A percentile compares a stretch with the other conserved stretches of the same genome.
Conservation (phyloP, 2,329 filamentous ascomycete species). For the Huntiella moniliformis region DNA sequence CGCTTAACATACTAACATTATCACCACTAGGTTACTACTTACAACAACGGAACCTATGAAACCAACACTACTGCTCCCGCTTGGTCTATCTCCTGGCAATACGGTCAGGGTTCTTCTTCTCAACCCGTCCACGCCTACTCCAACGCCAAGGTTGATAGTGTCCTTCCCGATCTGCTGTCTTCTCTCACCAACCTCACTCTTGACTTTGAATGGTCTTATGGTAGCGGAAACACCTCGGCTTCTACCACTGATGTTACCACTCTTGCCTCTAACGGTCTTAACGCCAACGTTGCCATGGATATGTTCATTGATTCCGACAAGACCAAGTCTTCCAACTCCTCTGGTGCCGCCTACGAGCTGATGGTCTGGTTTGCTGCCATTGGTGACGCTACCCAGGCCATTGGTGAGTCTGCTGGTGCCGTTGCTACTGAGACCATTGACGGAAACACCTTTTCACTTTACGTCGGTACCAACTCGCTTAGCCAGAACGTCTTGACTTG, state of each 20-base stretch:
- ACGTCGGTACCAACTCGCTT: constrained; percentile 21
- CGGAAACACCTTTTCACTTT: constrained; percentile 26
- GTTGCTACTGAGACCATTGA: constrained; percentile 21
- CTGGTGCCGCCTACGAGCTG: constrained; percentile 29
- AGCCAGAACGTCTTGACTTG: constrained; percentile 32
- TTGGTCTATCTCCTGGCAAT: constrained; percentile 36
- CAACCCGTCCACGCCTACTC: constrained; percentile 35
- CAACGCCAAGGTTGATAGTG: constrained; percentile 29
- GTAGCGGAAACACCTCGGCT: constrained; percentile 23
- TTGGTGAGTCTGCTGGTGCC: constrained; percentile 22
- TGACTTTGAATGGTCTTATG: constrained; percentile 31
- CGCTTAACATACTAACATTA: constrained; percentile 1
- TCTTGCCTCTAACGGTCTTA: constrained; percentile 22
- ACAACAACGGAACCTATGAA: constrained; percentile 31
- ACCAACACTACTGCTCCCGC: constrained; percentile 27
- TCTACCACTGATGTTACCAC: constrained; percentile 19
- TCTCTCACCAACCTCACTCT: constrained; percentile 23
- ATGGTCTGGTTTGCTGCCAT: constrained; percentile 37
- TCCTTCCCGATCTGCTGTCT: constrained; percentile 25
- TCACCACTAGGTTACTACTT: constrained; percentile 24
- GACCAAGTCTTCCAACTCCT: constrained; percentile 21
- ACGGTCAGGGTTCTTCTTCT: constrained; percentile 21
- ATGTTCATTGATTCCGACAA: constrained; percentile 35
- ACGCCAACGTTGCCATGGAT: constrained; percentile 39
- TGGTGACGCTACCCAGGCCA: constrained; percentile 27